Evolutionary conservation across 2,329 filamentous ascomycete species (phyloP).

Genomic region (Fusarium nematophilum): DNA sequence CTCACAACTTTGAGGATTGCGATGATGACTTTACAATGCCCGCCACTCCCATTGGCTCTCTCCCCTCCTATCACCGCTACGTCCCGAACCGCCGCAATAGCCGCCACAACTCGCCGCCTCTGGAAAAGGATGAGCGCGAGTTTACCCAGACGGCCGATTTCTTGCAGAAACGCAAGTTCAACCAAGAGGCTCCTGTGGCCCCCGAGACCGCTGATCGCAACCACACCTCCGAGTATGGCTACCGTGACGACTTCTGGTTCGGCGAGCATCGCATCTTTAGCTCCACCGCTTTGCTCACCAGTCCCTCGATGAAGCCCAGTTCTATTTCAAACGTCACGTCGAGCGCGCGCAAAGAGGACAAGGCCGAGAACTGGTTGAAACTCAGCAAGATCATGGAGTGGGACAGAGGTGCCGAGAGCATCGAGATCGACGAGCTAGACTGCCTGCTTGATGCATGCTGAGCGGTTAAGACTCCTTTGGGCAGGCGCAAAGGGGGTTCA

Average conservation of each 20-base stretch:
- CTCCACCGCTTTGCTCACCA: constrained; percentile 61
- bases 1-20: constrained; percentile 83
- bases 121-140: constrained; percentile 95
- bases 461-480: constrained; percentile 40
- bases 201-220: constrained; percentile 47
- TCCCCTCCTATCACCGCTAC: constrained; percentile 61
- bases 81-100: constrained; percentile 53
- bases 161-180: constrained; percentile 75
- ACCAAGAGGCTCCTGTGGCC: constrained; percentile 52
- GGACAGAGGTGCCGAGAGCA: constrained; percentile 83
- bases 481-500: constrained; percentile 36
- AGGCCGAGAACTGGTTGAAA: constrained; percentile 55
- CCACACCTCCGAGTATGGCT: constrained; percentile 48
- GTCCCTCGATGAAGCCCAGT: constrained; percentile 62
- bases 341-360: constrained; percentile 51
- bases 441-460: constrained; percentile 82
- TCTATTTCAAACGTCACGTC: constrained; percentile 39
- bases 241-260: constrained; percentile 65
- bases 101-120: constrained; percentile 84
- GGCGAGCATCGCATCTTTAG: constrained; percentile 55
- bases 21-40: constrained; percentile 71
- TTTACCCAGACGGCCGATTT: constrained; percentile 95
- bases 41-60: constrained; percentile 71
- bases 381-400: constrained; percentile 60
- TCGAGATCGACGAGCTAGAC: constrained; percentile 94